Base-by-base conservation (phyloP, 306 rosid genomes). In the Cyclanthera cordifolia region DNA sequence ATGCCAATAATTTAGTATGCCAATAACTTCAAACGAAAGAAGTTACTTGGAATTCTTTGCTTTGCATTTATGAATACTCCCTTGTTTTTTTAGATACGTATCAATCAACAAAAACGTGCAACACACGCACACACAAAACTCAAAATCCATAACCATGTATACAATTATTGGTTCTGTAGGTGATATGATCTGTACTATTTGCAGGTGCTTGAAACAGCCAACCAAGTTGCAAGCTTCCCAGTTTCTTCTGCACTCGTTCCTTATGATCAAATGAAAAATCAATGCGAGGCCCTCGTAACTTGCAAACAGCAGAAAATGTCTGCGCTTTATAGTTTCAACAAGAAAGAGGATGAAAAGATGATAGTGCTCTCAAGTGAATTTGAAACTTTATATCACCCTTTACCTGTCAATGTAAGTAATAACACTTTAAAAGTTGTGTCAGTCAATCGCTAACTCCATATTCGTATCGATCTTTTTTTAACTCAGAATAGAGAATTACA, bases 201-300 rank as follows among this genome's bases (percentile, higher is more conserved):
- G 58, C 76, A 93, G 96, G 99, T 93, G 80, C 79, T 85, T 77
- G 96, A 87, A 79, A 90, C 88, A 8, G 99, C 99, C 27, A 79
- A 83, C 46, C 90, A 90, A 79, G 95, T 93, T 60, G 91, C 96
- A 41, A 86, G 95, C 79, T 75, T 81, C 79, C 91, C 91, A 8
- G 70, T 74, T 73, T 85, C 99, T 72, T 71, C 94, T 30, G 73
- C 77, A 13, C 91, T 94, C 0, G 72, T 90, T 55, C 87, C 96
- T 59, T 93, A 87, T 64, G 95, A 90, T 73, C 88, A 90, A 80
- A 88, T 93, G 95, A 90, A 90, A 85, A 84, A 82, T 78, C 99
- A 87, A 76, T 90, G 99, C 45, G 96, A 90, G 80, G 96, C 96
- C 77, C 96, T 93, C 70, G 94, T 82, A 45, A 80, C 79, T 0